These are phyloP conservation scores for Dichotomopilus funicola DNA, from an alignment of 2,329 filamentous ascomycete genomes.

Conservation along the genomic window DNA sequence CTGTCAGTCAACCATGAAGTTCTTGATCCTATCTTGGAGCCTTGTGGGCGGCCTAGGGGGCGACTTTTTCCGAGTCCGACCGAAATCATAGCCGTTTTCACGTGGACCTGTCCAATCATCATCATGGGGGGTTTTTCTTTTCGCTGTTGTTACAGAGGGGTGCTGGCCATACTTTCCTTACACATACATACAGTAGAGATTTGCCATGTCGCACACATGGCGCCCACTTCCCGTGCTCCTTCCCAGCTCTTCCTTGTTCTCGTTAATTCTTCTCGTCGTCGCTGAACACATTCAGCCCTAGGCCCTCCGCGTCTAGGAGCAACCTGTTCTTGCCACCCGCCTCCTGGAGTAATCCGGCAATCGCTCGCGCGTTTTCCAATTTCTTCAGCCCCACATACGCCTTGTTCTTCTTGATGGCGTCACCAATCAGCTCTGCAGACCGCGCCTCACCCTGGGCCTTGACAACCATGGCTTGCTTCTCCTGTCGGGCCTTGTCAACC, in stretches of 20 bases:
- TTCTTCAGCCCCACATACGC: constrained; percentile 95
- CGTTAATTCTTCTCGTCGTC: constrained; percentile 41
- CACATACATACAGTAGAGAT: constrained; percentile 47
- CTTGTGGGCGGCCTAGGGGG: too few species aligned
- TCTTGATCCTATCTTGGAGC: too few species aligned
- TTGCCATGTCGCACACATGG: constrained; percentile 19
- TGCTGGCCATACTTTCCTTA: constrained; percentile 11
- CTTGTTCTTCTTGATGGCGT: constrained; percentile 99
- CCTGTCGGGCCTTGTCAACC: constrained; percentile 96
- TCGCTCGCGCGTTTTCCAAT: constrained; percentile 90
- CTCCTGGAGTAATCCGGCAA: constrained; percentile 84
- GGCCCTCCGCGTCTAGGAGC: constrained; percentile 82
- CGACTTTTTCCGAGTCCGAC: too few species aligned
- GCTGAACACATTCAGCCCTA: constrained; percentile 81
- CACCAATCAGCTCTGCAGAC: constrained; percentile 94
- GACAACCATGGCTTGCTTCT: constrained; percentile 98
- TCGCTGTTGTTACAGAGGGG: constrained; percentile 15
- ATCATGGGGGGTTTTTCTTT: too few species aligned
- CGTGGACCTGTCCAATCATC: too few species aligned
- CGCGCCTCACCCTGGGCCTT: constrained; percentile 98
- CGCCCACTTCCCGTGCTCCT: neutral
- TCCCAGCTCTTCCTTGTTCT: neutral
- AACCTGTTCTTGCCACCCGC: constrained; percentile 84
- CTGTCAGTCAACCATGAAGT: too few species aligned
- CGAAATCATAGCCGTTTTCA: too few species aligned